These are phyloP conservation scores for Aegilops tauschii DNA, from an alignment of 176 grass and related monocot species.

Conservation along the genomic window DNA sequence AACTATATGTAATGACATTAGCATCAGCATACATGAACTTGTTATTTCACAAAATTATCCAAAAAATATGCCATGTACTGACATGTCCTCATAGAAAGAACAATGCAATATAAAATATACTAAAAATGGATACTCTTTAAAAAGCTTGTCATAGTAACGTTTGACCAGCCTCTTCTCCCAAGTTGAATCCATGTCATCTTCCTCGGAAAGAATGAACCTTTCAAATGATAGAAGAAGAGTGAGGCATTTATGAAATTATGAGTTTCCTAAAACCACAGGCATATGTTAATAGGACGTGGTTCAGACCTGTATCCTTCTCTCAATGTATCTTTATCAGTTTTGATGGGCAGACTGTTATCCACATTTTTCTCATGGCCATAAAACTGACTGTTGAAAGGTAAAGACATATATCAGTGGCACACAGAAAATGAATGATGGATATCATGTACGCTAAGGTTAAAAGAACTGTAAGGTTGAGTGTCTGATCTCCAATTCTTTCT, in stretches of 20 bases:
- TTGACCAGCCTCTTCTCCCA: constrained; percentile 96
- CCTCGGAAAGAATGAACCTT: constrained; percentile 89
- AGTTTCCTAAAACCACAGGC: not conserved
- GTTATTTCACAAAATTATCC: not conserved
- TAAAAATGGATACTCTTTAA: constrained; percentile 94
- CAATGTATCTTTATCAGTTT: constrained; percentile 84
- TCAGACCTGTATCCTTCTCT: constrained; percentile 86
- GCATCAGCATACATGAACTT: not conserved
- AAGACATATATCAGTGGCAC: no score
- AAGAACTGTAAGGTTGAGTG: not conserved
- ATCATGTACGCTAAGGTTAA: no score
- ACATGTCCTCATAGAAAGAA: not conserved
- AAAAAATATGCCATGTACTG: not conserved
- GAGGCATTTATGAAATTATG: not conserved
- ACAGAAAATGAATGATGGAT: no score
- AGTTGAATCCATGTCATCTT: constrained; percentile 88
- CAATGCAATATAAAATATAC: not conserved
- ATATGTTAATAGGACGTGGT: constrained; percentile 11
- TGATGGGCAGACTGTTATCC: constrained; percentile 47
- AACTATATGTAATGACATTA: not conserved
- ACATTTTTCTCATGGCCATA: constrained; percentile 54
- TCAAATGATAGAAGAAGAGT: not conserved
- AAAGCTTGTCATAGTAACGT: constrained; percentile 92
- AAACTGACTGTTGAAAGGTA: constrained; percentile 62
- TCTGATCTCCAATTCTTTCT: constrained; percentile 28